phyloP scores from a whole-genome alignment of 2,329 filamentous ascomycete genomes.

The Graphium sp. region DNA sequence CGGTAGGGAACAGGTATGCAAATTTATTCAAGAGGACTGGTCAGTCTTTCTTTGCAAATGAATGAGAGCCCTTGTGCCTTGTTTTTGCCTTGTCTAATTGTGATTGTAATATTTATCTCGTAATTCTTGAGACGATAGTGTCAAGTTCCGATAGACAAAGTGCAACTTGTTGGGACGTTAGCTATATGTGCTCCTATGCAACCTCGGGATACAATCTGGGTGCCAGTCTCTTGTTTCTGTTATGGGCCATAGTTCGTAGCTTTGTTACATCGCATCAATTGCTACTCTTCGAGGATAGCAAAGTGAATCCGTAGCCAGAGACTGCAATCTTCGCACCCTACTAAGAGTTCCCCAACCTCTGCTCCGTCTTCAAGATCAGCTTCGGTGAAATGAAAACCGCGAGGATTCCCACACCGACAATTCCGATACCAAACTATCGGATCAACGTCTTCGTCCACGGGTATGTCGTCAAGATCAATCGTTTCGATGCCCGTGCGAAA shows the following conservation, averaged over 20 bases:
- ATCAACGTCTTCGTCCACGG: conserved; percentile 26
- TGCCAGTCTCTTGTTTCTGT: conserved; percentile 5
- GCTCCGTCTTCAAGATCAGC: conserved; percentile 40
- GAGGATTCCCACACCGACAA: conserved; percentile 47
- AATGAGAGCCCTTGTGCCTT: no score
- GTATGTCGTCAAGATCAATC: conserved; percentile 48
- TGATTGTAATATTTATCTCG: no score
- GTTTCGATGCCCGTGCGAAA: conserved; percentile 45
- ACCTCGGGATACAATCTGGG: background rate
- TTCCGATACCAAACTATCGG: conserved; percentile 38
- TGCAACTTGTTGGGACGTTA: no score
- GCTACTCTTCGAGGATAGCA: conserved; percentile 27
- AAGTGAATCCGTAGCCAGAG: conserved; percentile 50
- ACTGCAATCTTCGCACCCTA: conserved; percentile 50
- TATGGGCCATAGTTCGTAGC: conserved; percentile 2
- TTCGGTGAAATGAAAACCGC: conserved; percentile 42
- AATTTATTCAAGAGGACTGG: no score
- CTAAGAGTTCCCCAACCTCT: conserved; percentile 42
- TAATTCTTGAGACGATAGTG: no score
- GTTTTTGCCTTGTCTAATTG: no score
- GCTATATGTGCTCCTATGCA: no score
- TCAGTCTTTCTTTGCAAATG: no score
- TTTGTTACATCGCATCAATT: conserved; percentile 1
- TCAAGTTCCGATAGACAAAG: no score
- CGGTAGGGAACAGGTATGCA: no score